Evolutionary conservation across 371 early-diverging fungal species (phyloP).

Genomic region (Umbelopsis sp.): DNA sequence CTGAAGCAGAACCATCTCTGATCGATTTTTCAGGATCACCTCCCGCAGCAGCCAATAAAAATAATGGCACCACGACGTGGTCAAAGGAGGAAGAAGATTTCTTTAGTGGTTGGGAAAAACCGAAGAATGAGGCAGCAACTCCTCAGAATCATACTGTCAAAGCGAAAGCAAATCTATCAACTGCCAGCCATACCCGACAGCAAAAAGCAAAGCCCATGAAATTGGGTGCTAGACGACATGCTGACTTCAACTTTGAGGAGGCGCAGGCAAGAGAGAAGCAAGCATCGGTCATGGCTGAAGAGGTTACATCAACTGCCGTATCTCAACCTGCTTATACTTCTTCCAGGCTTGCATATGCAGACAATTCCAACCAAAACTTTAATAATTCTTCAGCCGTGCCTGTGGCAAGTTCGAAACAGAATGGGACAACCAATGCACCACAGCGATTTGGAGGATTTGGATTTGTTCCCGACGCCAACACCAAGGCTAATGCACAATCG

Average conservation of each 20-base stretch:
- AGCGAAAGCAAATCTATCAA: background rate
- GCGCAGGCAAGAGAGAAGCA: slow-evolving; percentile 80
- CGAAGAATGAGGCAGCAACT: background rate
- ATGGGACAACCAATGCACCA: background rate
- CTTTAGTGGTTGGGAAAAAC: slow-evolving; percentile 4
- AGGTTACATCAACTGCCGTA: background rate
- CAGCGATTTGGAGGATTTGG: slow-evolving; percentile 43
- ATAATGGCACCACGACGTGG: background rate
- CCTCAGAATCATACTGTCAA: slow-evolving; percentile 19
- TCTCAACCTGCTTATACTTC: background rate
- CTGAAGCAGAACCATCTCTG: background rate
- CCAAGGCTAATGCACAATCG: background rate
- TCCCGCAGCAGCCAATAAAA: background rate
- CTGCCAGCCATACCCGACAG: slow-evolving; percentile 13
- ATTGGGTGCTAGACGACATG: slow-evolving; percentile 72
- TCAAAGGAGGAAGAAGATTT: slow-evolving; percentile 15
- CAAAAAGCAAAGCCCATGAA: slow-evolving; percentile 57
- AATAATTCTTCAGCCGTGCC: background rate
- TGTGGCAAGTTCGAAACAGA: background rate
- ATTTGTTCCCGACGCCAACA: slow-evolving; percentile 21
- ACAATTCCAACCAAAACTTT: background rate
- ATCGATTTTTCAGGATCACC: background rate
- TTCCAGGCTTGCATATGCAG: slow-evolving; percentile 21
- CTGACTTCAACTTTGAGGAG: slow-evolving; percentile 82
- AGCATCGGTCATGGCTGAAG: slow-evolving; percentile 57